Evolutionary conservation across 2,329 filamentous ascomycete species (phyloP).

Genomic region (Zarea fungicola): DNA sequence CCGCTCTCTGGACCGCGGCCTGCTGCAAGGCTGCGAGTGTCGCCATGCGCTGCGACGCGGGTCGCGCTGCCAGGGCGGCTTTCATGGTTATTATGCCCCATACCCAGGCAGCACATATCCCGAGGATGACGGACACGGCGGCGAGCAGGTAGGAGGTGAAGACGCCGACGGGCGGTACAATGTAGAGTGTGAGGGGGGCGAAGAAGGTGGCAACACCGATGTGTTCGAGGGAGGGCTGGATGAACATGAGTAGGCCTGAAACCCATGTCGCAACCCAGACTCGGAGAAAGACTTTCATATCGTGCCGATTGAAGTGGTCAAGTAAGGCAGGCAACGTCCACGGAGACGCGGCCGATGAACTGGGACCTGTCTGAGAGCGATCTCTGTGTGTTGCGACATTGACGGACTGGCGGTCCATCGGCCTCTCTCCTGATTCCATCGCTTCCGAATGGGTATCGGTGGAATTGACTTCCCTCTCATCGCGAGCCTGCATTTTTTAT

Average conservation of each 20-base stretch:
- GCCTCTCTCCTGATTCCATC: too few relatives aligned
- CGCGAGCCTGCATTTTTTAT: too few relatives aligned
- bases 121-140: constrained; percentile 36
- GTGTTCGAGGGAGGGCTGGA: constrained; percentile 33
- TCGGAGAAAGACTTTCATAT: constrained; percentile 42
- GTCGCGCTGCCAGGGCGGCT: constrained; percentile 38
- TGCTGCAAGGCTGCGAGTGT: constrained; percentile 29
- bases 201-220: constrained; percentile 44
- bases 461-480: too few relatives aligned
- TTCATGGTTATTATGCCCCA: constrained; percentile 47
- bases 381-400: too few relatives aligned
- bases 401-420: too few relatives aligned
- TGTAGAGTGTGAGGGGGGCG: constrained; percentile 34
- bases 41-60: constrained; percentile 31
- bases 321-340: constrained; percentile 24
- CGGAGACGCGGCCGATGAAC: too few relatives aligned
- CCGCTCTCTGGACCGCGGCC: constrained; percentile 28
- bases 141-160: constrained; percentile 41
- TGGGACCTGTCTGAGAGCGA: too few relatives aligned
- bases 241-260: constrained; percentile 39
- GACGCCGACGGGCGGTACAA: constrained; percentile 40
- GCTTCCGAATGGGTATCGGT: too few relatives aligned
- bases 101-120: constrained; percentile 42
- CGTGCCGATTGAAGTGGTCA: constrained; percentile 41
- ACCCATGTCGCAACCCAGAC: constrained; percentile 43